phyloP scores from a whole-genome alignment of 352 stramenopile species.

The Phytophthora boehmeriae region DNA sequence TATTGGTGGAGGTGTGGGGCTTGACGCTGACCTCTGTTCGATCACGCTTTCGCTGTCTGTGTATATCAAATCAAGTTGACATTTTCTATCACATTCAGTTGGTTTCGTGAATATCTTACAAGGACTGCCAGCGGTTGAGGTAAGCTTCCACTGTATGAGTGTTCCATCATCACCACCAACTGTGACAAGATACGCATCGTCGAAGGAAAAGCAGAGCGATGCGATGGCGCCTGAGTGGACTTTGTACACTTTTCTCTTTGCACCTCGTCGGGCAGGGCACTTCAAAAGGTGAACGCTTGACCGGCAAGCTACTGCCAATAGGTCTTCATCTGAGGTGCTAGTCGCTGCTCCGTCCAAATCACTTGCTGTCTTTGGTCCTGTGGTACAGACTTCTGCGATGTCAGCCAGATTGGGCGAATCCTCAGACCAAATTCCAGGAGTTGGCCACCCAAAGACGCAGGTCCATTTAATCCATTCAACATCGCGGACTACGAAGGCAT shows the following conservation, averaged over 20 bases:
- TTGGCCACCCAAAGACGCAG: conserved; percentile 73
- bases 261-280: conserved; percentile 49
- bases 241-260: conserved; percentile 50
- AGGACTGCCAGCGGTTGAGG: not conserved
- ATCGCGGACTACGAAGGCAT: conserved; percentile 64
- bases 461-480: conserved; percentile 69
- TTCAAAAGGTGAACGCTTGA: conserved; percentile 56
- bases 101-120: not conserved
- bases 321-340: conserved; percentile 31
- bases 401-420: conserved; percentile 57
- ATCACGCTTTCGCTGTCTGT: conserved; percentile 4
- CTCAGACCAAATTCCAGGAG: conserved; percentile 62
- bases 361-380: conserved; percentile 23
- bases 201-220: conserved; percentile 53
- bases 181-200: conserved; percentile 55
- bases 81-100: not conserved
- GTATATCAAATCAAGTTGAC: not conserved
- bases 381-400: conserved; percentile 53
- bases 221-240: conserved; percentile 56
- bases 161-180: conserved; percentile 62
- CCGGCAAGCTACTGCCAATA: conserved; percentile 57
- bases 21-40: conserved; percentile 19
- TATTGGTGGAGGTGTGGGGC: conserved; percentile 8
- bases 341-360: not conserved
- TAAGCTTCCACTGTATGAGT: conserved; percentile 60